Conservation (phyloP, 1,139 yeast species). For the Kodamaea fungicola region DNA sequence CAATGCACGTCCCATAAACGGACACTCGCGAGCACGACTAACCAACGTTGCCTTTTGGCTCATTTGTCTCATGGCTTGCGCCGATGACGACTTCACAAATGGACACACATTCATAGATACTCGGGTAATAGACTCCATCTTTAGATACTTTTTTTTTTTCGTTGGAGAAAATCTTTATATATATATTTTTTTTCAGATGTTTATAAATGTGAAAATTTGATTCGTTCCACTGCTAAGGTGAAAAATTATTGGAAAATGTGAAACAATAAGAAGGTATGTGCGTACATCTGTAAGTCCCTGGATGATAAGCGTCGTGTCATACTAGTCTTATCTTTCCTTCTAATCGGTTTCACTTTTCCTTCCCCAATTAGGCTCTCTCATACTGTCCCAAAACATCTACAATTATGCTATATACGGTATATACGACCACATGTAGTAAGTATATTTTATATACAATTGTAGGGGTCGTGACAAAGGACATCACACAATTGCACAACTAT, state of each 20-base stretch:
- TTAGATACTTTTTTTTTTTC: not conserved
- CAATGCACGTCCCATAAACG: slow-evolving; percentile 83
- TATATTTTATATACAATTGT: no score
- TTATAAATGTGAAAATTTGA: slow-evolving; percentile 7
- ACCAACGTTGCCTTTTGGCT: slow-evolving; percentile 45
- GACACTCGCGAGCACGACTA: slow-evolving; percentile 71
- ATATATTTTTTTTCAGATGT: not conserved
- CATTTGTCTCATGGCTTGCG: slow-evolving; percentile 56
- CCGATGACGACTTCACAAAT: slow-evolving; percentile 68
- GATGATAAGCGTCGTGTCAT: no score
- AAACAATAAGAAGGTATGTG: not conserved
- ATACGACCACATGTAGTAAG: no score
- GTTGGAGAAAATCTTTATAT: no score
- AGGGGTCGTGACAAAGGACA: no score
- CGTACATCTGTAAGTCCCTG: no score
- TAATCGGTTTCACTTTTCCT: no score
- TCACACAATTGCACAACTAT: no score
- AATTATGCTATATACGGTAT: no score
- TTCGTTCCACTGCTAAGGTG: slow-evolving; percentile 2
- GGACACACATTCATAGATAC: slow-evolving; percentile 84
- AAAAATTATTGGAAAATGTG: not conserved
- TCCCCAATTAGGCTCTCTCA: no score
- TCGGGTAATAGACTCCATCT: slow-evolving; percentile 77
- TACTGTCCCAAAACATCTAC: no score
- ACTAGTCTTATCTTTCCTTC: no score